Conservation (phyloP, 257 asterid genomes). For the Pogostemon cablin region DNA sequence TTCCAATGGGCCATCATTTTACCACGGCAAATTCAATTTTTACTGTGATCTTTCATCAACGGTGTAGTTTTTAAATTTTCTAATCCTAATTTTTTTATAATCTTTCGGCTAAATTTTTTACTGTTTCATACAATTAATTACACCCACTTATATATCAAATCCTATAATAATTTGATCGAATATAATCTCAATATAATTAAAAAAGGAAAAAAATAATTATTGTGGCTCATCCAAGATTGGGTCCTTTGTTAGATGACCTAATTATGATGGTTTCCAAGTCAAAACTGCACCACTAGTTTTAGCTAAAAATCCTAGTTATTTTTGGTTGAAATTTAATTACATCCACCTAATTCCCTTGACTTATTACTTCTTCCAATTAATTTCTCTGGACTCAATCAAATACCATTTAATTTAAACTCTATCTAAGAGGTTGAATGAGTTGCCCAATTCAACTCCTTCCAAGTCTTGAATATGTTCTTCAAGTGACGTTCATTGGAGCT, state of each 20-base stretch:
- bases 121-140: too few species aligned
- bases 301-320: not conserved
- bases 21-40: too few species aligned
- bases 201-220: not conserved
- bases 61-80: too few species aligned
- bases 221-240: not conserved
- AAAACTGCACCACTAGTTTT: conserved; percentile 32
- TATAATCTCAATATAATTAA: not conserved
- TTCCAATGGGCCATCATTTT: too few species aligned
- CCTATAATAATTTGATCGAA: not conserved
- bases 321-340: not conserved
- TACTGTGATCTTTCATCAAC: too few species aligned
- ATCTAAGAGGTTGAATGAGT: not conserved
- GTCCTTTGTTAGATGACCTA: conserved; percentile 29
- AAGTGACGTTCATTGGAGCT: not conserved
- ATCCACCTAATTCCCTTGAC: not conserved
- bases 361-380: not conserved
- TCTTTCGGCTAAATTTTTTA: not conserved
- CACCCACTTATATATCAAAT: not conserved
- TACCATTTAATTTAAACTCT: not conserved
- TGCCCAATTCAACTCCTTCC: not conserved
- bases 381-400: conserved; percentile 25
- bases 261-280: conserved; percentile 30
- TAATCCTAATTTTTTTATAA: too few species aligned
- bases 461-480: too few species aligned